Conservation (phyloP, 306 rosid species). For the cucumber (Cucumis sativus) region Cucumber_9930_V3 NC_026659.2:19688501-19689000, state of each 20-base stretch:
- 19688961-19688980: not conserved
- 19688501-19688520: not conserved
- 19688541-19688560: conserved; percentile 37
- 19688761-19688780: not conserved
- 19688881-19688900: not conserved
- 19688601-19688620: conserved; percentile 73
- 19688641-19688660: conserved; percentile 71
- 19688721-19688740: not conserved
- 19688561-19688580: conserved; percentile 78
- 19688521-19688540: not conserved
- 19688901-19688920: not conserved
- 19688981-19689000: not conserved
- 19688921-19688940: not conserved
- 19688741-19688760: not conserved
- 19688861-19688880: not conserved
- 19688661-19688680: conserved; percentile 74
- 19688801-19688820: not conserved
- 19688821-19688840: not conserved
- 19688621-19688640: conserved; percentile 96
- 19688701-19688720: conserved; percentile 36
- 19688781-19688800: not conserved
- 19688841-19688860: not conserved
- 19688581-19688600: conserved; percentile 93
- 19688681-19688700: conserved; percentile 77
- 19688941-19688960: not conserved